Evolutionary conservation across 2,329 filamentous ascomycete genomes (phyloP), one percentile per base, ranked within the genome.

Genomic region (Berkeleyomyces basicola): DNA sequence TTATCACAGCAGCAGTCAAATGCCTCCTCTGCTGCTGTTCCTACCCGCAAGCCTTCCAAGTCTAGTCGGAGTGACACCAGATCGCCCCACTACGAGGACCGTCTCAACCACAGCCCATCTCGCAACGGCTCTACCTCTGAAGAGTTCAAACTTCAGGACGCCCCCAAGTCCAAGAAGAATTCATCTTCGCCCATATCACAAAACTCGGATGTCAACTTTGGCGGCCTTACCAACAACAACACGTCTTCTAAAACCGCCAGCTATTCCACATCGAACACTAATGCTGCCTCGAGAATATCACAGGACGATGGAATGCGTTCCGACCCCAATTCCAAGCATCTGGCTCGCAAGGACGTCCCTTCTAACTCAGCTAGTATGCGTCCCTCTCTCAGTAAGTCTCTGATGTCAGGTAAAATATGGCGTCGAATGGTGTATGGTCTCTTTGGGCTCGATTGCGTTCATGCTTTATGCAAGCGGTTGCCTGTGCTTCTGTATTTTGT

Each of bases 91-190:
- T 43, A 47, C 23, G 62, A 64, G 5, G 58, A 58, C 14, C 47
- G 47, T 4, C n/a, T 63, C 71, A 39, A 66, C 65, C 0, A 77
- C 73, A 65, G 72, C 72, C 42, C 68, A 67, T 23, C 62, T 68
- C 16, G 76, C 44, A 37, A 39, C 40, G 33, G 4, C 49, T 3
- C 49, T 5, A 10, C 9, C 10, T 36, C 71, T 2, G 69, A 88
- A 10, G 83, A 84, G 37, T 91, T 91, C 73, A 89, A 86, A 72
- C 74, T 93, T 51, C 88, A 92, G 69, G 89, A 95, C 58, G 88
- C 87, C 1, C 88, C 90, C 0, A 87, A 84, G 72, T 81, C 78
- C 68, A 82, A 80, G 68, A 79, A 77, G 68, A 66, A 9, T 6
- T 36, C 14, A 10, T 73, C 40, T 67, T 72, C 14, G 73, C 75